phyloP scores from a whole-genome alignment of 768 basidiomycete genomes.

The Tylopilus balloui region DNA sequence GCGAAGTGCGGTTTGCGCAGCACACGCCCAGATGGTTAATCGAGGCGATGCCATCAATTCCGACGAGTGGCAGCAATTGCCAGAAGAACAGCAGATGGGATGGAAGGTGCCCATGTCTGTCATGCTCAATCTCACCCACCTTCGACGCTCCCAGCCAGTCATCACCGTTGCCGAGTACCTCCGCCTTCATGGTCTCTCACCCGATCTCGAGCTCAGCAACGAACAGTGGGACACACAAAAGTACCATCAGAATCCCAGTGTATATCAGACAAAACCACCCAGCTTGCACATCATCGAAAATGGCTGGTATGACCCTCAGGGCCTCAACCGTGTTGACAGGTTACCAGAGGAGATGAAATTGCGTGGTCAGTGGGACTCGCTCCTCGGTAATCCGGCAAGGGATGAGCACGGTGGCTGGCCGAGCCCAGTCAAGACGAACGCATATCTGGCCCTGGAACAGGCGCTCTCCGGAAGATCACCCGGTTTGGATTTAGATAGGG shows the following conservation, averaged over 20 bases:
- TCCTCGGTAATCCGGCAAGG: slow-evolving; percentile 9
- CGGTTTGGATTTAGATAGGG: slow-evolving; percentile 21
- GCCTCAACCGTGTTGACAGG: slow-evolving; percentile 36
- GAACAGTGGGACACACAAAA: slow-evolving; percentile 36
- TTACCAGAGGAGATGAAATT: slow-evolving; percentile 30
- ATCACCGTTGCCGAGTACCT: slow-evolving; percentile 42
- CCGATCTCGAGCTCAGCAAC: slow-evolving; percentile 32
- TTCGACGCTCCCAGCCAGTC: slow-evolving; percentile 36
- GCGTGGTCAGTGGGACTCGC: slow-evolving; percentile 30
- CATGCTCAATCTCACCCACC: slow-evolving; percentile 42
- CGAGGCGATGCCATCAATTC: slow-evolving; percentile 40
- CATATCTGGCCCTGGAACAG: slow-evolving; percentile 19
- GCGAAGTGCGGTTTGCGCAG: slow-evolving; percentile 34
- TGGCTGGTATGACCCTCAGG: slow-evolving; percentile 37
- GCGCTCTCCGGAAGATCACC: slow-evolving; percentile 14
- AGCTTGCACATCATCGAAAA: slow-evolving; percentile 37
- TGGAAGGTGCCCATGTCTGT: slow-evolving; percentile 34
- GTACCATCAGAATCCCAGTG: slow-evolving; percentile 32
- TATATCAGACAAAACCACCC: slow-evolving; percentile 22
- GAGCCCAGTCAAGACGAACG: slow-evolving; percentile 14
- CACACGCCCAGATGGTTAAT: slow-evolving; percentile 43
- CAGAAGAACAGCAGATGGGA: slow-evolving; percentile 34
- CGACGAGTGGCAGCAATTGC: slow-evolving; percentile 39
- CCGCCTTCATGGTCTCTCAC: slow-evolving; percentile 35
- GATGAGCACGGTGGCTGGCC: slow-evolving; percentile 24